A percentile compares a stretch with the other conserved stretches of the same genome.
These are phyloP conservation scores for Pleomassaria siparia DNA, from an alignment of 2,329 filamentous ascomycete genomes.

Conservation along the genomic window DNA sequence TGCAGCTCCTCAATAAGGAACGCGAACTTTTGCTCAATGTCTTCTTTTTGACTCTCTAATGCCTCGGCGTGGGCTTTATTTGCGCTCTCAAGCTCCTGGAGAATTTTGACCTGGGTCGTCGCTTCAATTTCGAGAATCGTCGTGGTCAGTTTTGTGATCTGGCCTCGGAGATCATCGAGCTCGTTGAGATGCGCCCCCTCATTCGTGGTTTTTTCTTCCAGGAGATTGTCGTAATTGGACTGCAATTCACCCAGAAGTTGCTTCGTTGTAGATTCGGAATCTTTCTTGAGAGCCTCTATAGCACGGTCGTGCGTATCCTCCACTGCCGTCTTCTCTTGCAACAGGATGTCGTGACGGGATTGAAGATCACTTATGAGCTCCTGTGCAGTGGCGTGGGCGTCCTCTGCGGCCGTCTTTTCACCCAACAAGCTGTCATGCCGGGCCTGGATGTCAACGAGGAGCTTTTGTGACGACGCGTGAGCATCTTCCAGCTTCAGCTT, in stretches of 20 bases:
- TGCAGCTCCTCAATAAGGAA: slow-evolving; percentile 34
- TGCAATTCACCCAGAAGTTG: slow-evolving; percentile 30
- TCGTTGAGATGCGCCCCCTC: slow-evolving; percentile 22
- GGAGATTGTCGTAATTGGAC: slow-evolving; percentile 18
- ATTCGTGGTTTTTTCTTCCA: slow-evolving; percentile 19
- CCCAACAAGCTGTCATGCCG: slow-evolving; percentile 19
- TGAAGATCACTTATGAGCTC: slow-evolving; percentile 34
- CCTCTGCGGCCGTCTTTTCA: slow-evolving; percentile 20
- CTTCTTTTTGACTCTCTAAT: slow-evolving; percentile 24
- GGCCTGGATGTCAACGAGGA: slow-evolving; percentile 20
- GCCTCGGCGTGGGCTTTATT: slow-evolving; percentile 26
- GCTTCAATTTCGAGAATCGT: slow-evolving; percentile 27
- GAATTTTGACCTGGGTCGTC: slow-evolving; percentile 17
- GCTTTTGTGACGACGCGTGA: slow-evolving; percentile 13
- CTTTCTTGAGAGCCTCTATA: slow-evolving; percentile 32
- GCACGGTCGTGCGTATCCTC: slow-evolving; percentile 33
- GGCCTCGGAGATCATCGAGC: slow-evolving; percentile 18
- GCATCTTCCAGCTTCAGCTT: slow-evolving; percentile 18
- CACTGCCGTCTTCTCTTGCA: slow-evolving; percentile 32
- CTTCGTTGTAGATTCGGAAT: slow-evolving; percentile 31
- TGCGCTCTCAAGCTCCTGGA: slow-evolving; percentile 18
- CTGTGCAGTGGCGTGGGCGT: slow-evolving; percentile 21
- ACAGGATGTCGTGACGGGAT: slow-evolving; percentile 27
- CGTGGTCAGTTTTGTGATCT: slow-evolving; percentile 21
- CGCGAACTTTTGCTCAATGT: slow-evolving; percentile 35